A percentile compares a stretch with the other conserved stretches of the same genome.
Conservation (phyloP, 352 stramenopile genomes). For the Pythium volutum region DNA sequence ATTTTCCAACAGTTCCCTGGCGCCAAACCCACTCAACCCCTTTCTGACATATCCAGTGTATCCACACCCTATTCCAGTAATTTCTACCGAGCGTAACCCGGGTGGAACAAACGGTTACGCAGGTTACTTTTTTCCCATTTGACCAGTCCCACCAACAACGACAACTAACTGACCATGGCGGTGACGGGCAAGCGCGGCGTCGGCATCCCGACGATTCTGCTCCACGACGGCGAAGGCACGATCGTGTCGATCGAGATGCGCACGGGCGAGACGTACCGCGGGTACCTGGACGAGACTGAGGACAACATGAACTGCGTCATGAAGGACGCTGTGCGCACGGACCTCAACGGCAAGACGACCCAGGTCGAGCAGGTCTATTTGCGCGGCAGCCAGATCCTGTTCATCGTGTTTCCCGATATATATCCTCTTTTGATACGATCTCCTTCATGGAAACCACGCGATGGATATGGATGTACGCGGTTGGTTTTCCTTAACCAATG, state of each 20-base stretch:
- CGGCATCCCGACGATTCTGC: slow-evolving; percentile 80
- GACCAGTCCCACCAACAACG: background rate
- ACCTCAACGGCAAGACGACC: slow-evolving; percentile 77
- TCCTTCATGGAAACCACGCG: background rate
- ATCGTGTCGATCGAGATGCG: slow-evolving; percentile 89
- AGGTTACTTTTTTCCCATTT: too few species aligned
- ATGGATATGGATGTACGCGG: background rate
- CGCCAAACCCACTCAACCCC: too few species aligned
- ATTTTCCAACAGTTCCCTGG: too few species aligned
- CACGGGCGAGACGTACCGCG: slow-evolving; percentile 81
- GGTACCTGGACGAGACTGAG: slow-evolving; percentile 83
- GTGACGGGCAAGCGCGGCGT: slow-evolving; percentile 84
- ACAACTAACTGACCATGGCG: slow-evolving; percentile 41
- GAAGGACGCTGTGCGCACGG: slow-evolving; percentile 81
- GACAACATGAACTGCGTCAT: slow-evolving; percentile 91
- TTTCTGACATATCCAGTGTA: too few species aligned
- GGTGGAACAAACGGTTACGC: too few species aligned
- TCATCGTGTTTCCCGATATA: slow-evolving; percentile 89
- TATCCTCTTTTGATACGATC: slow-evolving; percentile 50
- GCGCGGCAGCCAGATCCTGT: slow-evolving; percentile 83
- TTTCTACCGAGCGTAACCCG: too few species aligned
- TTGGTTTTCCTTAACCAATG: slow-evolving; percentile 27
- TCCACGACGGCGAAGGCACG: slow-evolving; percentile 84
- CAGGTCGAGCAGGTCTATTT: slow-evolving; percentile 83
- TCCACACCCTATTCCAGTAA: too few species aligned